These are phyloP conservation scores for Trichoderma reesei DNA, from an alignment of 495 filamentous ascomycete species.

Conservation along the genomic window DNA sequence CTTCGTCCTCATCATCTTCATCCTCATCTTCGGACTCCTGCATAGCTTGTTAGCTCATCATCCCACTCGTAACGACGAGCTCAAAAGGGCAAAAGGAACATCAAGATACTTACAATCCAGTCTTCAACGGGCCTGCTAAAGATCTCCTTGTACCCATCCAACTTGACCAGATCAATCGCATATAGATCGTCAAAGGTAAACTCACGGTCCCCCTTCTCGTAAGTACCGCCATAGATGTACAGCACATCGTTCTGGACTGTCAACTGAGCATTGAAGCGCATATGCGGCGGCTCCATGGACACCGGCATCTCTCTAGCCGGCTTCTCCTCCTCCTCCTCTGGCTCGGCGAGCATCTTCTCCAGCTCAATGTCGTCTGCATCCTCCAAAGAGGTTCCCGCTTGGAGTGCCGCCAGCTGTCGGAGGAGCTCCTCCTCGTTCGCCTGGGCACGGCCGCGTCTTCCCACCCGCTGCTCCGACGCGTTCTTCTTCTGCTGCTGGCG, in stretches of 20 bases:
- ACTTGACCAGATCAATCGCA: slow-evolving; percentile 78
- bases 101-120: slow-evolving; percentile 52
- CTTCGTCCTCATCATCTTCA: slow-evolving; percentile 60
- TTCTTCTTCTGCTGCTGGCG: slow-evolving; percentile 48
- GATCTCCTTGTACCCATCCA: slow-evolving; percentile 84
- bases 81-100: neutral
- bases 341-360: slow-evolving; percentile 33
- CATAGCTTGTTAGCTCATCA: slow-evolving; percentile 18
- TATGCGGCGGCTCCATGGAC: slow-evolving; percentile 72
- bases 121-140: slow-evolving; percentile 77
- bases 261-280: slow-evolving; percentile 79
- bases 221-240: slow-evolving; percentile 90
- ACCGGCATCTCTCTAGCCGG: slow-evolving; percentile 43
- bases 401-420: slow-evolving; percentile 69
- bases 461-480: slow-evolving; percentile 39
- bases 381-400: slow-evolving; percentile 53
- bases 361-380: slow-evolving; percentile 49
- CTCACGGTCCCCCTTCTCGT: slow-evolving; percentile 87
- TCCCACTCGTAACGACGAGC: neutral
- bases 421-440: slow-evolving; percentile 86
- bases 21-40: slow-evolving; percentile 61
- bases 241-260: slow-evolving; percentile 85
- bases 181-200: slow-evolving; percentile 93
- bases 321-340: slow-evolving; percentile 38
- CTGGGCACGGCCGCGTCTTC: slow-evolving; percentile 60